Percentiles rank a stretch among this genome's conserved stretches.
Conservation (phyloP, 306 rosid genomes). For the Vachellia pachyceras region DNA sequence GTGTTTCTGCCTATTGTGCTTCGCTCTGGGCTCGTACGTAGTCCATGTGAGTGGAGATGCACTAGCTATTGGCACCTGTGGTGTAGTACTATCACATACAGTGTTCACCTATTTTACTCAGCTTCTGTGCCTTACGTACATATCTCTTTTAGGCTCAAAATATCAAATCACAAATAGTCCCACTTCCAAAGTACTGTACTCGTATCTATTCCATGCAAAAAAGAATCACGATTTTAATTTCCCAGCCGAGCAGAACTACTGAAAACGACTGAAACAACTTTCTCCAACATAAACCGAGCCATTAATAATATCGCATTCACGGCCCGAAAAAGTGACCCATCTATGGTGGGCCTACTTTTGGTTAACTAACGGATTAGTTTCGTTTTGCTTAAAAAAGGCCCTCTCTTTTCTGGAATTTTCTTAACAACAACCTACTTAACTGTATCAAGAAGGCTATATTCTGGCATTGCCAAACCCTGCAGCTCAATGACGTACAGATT, state of each 20-base stretch:
- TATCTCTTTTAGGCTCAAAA: not conserved
- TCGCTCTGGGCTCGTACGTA: no score
- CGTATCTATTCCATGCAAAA: not conserved
- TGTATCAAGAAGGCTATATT: no score
- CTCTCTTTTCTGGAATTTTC: no score
- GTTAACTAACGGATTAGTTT: not conserved
- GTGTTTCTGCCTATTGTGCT: no score
- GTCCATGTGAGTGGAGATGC: not conserved
- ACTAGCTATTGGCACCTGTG: not conserved
- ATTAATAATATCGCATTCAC: no score
- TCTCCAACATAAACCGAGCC: not conserved
- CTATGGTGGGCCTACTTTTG: not conserved
- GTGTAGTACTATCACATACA: not conserved
- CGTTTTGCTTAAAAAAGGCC: not conserved
- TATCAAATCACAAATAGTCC: not conserved
- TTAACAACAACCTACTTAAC: no score
- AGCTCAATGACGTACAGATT: no score
- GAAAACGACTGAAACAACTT: no score
- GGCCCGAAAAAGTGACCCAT: not conserved
- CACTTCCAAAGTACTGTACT: not conserved
- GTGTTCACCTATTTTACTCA: not conserved
- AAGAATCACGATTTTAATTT: not conserved
- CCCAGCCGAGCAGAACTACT: no score
- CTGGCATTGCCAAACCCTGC: no score
- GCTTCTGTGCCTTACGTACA: not conserved